Conservation (phyloP, 768 basidiomycete genomes). For the Phallus indusiatus region DNA sequence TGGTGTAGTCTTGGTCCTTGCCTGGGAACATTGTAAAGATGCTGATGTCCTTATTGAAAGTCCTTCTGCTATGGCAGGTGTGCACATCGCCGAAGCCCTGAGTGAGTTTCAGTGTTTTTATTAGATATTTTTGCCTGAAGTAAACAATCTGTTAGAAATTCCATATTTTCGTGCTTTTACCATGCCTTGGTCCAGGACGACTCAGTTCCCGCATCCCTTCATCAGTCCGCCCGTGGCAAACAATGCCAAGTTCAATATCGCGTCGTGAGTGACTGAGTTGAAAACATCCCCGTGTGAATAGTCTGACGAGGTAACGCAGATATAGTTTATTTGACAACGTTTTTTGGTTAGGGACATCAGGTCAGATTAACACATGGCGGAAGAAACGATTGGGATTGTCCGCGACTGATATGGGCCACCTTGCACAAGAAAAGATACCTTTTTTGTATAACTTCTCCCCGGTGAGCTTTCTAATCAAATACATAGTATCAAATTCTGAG, state of each 20-base stretch:
- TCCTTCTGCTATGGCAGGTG: conserved; percentile 61
- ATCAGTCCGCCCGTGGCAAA: conserved; percentile 53
- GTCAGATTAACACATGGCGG: conserved; percentile 61
- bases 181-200: conserved; percentile 54
- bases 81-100: conserved; percentile 63
- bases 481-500: background rate
- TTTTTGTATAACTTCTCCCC: conserved; percentile 64
- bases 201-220: conserved; percentile 58
- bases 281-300: no score
- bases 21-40: conserved; percentile 54
- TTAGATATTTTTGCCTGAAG: background rate
- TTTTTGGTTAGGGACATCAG: conserved; percentile 56
- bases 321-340: conserved; percentile 57
- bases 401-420: conserved; percentile 49
- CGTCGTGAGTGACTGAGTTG: conserved; percentile 27
- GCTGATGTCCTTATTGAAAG: conserved; percentile 60
- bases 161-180: conserved; percentile 60
- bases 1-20: conserved; percentile 45
- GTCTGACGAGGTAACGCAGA: conserved; percentile 17
- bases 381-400: conserved; percentile 37
- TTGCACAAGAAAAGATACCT: conserved; percentile 49
- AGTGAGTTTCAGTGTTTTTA: conserved; percentile 25
- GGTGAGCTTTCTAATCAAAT: conserved; percentile 18
- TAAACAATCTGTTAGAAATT: conserved; percentile 29
- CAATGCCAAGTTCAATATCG: conserved; percentile 44